A percentile compares a stretch with the other conserved stretches of the same genome.
Conservation (phyloP, 345 rosid genomes). For the Syzygium jambos region DNA sequence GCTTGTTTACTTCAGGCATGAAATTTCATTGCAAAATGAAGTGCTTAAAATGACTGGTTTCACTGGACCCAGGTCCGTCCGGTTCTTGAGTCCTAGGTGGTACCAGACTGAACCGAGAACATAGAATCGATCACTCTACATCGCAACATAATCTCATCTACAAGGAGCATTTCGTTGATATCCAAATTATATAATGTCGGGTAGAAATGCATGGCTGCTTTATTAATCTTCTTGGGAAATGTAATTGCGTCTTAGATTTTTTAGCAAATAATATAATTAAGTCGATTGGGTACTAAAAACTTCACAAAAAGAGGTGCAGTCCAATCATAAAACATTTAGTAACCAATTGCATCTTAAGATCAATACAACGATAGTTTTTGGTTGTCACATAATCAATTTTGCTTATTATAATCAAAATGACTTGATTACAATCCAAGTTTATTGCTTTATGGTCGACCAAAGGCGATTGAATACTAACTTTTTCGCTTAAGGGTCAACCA, state of each 20-base stretch:
- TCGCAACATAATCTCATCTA: not conserved
- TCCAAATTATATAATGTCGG: not conserved
- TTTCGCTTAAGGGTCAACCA: no score
- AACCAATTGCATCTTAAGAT: not conserved
- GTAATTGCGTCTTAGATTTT: not conserved
- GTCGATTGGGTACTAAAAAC: not conserved
- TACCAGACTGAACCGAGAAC: no score
- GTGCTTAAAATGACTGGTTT: no score
- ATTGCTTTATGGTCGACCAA: not conserved
- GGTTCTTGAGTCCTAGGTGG: no score
- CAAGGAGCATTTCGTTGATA: not conserved
- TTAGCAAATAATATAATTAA: not conserved
- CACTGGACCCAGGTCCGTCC: no score
- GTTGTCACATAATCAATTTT: not conserved
- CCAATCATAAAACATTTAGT: not conserved
- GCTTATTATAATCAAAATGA: not conserved
- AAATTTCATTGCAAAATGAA: no score
- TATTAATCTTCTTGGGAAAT: not conserved
- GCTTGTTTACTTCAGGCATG: no score
- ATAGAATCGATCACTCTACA: no score
- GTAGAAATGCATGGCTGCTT: not conserved
- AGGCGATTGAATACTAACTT: no score
- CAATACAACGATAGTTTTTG: not conserved
- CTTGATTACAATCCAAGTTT: not conserved
- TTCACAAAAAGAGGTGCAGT: fast-evolving